Evolutionary conservation across 805 yeast species (phyloP).

Genomic region (Monosporozyma yasuniensis): DNA sequence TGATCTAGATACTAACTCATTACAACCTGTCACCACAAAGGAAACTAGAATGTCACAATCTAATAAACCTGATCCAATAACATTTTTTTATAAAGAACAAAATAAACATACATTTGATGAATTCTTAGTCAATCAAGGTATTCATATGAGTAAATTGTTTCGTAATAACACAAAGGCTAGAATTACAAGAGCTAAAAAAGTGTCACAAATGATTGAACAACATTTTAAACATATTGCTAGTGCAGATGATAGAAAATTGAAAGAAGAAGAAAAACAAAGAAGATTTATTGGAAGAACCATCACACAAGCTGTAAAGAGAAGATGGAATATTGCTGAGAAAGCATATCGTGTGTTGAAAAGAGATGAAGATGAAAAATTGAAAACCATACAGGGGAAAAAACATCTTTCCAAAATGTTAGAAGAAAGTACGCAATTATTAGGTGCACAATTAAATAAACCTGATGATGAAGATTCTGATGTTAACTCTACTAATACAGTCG

Average conservation of each 20-base stretch:
- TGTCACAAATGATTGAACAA: constrained; percentile 74
- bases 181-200: constrained; percentile 56
- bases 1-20: constrained; percentile 31
- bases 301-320: constrained; percentile 73
- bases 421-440: constrained; percentile 81
- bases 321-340: constrained; percentile 86
- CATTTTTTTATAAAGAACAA: constrained; percentile 29
- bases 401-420: constrained; percentile 82
- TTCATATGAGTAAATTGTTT: constrained; percentile 59
- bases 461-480: constrained; percentile 7
- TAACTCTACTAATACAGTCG: constrained; percentile 3
- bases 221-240: constrained; percentile 83
- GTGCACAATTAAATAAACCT: constrained; percentile 59
- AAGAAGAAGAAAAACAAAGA: constrained; percentile 65
- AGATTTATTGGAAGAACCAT: constrained; percentile 69
- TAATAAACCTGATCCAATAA: constrained; percentile 42
- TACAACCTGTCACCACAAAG: constrained; percentile 39
- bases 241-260: constrained; percentile 73
- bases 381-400: constrained; percentile 73
- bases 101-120: constrained; percentile 52
- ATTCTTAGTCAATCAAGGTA: constrained; percentile 67
- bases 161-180: constrained; percentile 57
- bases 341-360: constrained; percentile 66
- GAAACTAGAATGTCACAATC: constrained; percentile 30
- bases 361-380: constrained; percentile 69